These are phyloP conservation scores for Pholiota conissans DNA, from an alignment of 768 basidiomycete genomes.

Conservation along the genomic window DNA sequence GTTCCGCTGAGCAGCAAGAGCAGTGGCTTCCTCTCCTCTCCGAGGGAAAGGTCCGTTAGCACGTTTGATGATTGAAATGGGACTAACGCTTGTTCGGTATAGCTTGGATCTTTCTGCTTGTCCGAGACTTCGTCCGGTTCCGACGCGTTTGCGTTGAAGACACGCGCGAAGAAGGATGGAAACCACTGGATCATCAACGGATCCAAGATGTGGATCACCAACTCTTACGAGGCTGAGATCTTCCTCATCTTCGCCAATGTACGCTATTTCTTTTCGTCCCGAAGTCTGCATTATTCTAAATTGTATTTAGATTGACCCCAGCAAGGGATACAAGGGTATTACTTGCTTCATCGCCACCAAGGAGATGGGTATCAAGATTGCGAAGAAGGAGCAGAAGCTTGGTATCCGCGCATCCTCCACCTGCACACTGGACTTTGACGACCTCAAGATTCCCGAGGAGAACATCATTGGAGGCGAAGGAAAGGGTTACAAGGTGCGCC, in stretches of 20 bases:
- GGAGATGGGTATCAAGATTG: conserved; percentile 95
- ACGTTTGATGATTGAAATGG: not conserved
- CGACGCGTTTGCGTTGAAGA: conserved; percentile 95
- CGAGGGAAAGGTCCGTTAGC: conserved; percentile 60
- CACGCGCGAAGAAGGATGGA: conserved; percentile 86
- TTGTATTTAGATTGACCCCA: conserved; percentile 65
- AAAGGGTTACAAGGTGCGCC: conserved; percentile 73
- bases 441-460: conserved; percentile 78
- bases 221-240: conserved; percentile 88
- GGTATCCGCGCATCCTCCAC: conserved; percentile 97
- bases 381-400: conserved; percentile 98
- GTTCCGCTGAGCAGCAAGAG: conserved; percentile 78
- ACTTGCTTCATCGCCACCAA: conserved; percentile 96
- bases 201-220: conserved; percentile 99
- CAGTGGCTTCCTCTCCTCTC: conserved; percentile 87
- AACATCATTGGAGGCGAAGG: conserved; percentile 93
- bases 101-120: conserved; percentile 96
- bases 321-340: conserved; percentile 98
- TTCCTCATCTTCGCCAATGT: conserved; percentile 97
- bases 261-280: conserved; percentile 19
- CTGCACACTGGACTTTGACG: conserved; percentile 93
- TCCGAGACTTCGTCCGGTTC: conserved; percentile 93
- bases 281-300: not conserved
- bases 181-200: conserved; percentile 88
- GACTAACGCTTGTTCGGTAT: conserved; percentile 2